Evolutionary conservation across 2,329 filamentous ascomycete species (phyloP).

Genomic region (Ophiostoma fasciatum): DNA sequence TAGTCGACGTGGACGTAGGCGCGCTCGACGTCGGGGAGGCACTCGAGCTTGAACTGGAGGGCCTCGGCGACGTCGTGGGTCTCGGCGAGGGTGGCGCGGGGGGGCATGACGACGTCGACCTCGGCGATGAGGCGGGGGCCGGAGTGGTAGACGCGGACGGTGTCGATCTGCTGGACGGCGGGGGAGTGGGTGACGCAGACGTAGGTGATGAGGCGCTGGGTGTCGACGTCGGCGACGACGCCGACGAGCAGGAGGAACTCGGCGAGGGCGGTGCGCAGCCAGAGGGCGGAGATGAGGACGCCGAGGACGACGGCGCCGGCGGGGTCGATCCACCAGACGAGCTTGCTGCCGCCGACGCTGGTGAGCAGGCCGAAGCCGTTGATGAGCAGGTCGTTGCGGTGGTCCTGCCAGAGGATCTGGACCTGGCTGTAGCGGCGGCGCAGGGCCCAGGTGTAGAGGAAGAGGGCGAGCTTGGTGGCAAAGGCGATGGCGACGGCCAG

Average conservation of each 20-base stretch:
- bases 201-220: constrained; percentile 90
- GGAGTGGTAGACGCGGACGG: constrained; percentile 84
- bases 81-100: constrained; percentile 51
- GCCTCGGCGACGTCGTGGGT: constrained; percentile 92
- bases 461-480: constrained; percentile 65
- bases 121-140: constrained; percentile 84
- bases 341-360: constrained; percentile 76
- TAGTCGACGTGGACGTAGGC: constrained; percentile 97
- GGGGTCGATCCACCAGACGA: constrained; percentile 91
- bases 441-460: constrained; percentile 83
- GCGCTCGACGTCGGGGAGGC: constrained; percentile 77
- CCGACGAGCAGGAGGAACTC: constrained; percentile 90
- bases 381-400: constrained; percentile 93
- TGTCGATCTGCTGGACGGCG: constrained; percentile 74
- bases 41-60: constrained; percentile 87
- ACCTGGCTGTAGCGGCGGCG: constrained; percentile 86
- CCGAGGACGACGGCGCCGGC: constrained; percentile 79
- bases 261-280: constrained; percentile 70
- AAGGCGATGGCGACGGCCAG: constrained; percentile 79
- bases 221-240: constrained; percentile 70
- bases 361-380: constrained; percentile 89
- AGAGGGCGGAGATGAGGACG: constrained; percentile 60
- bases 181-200: constrained; percentile 87
- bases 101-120: constrained; percentile 90
- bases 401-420: constrained; percentile 88